These are phyloP conservation scores for Rutidosis leptorrhynchoides DNA, from an alignment of 129 eudicot genomes.

Conservation along the genomic window DNA sequence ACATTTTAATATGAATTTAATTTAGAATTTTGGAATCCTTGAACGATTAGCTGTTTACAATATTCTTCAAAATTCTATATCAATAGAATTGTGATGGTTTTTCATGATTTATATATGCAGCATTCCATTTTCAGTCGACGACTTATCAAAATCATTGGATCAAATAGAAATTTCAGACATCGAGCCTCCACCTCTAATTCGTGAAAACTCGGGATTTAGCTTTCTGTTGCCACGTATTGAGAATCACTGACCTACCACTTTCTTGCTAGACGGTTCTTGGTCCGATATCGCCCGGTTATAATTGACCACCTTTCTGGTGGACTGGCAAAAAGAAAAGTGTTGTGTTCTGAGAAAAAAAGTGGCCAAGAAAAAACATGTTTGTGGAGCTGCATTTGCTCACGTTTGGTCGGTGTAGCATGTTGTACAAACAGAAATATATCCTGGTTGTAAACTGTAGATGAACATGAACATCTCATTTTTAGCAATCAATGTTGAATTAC, in stretches of 20 bases:
- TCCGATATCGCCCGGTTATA: constrained; percentile 9
- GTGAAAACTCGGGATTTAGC: constrained; percentile 77
- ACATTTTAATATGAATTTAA: no score
- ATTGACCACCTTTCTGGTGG: constrained; percentile 9
- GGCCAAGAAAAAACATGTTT: constrained; percentile 11
- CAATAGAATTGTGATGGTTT: constrained; percentile 9
- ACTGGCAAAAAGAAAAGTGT: not conserved
- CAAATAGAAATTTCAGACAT: constrained; percentile 67
- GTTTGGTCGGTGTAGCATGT: constrained; percentile 19
- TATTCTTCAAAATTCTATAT: not conserved
- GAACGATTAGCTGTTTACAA: not conserved
- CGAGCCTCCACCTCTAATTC: constrained; percentile 69
- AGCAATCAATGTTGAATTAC: no score
- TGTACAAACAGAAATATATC: constrained; percentile 17
- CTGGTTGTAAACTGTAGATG: constrained; percentile 2
- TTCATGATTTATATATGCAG: constrained; percentile 38
- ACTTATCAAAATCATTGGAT: constrained; percentile 84
- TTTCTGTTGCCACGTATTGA: constrained; percentile 64
- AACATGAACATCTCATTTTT: constrained; percentile 2
- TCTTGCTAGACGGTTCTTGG: constrained; percentile 20
- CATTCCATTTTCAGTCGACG: constrained; percentile 89
- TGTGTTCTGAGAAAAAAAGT: constrained; percentile 18
- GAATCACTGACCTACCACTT: constrained; percentile 26
- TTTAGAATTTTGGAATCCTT: no score
- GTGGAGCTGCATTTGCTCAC: constrained; percentile 1